Evolutionary conservation across 192 early-diverging fungal genomes (phyloP), one percentile per base, ranked within the genome.

Genomic region (Gaertneriomyces semiglobifer): DNA sequence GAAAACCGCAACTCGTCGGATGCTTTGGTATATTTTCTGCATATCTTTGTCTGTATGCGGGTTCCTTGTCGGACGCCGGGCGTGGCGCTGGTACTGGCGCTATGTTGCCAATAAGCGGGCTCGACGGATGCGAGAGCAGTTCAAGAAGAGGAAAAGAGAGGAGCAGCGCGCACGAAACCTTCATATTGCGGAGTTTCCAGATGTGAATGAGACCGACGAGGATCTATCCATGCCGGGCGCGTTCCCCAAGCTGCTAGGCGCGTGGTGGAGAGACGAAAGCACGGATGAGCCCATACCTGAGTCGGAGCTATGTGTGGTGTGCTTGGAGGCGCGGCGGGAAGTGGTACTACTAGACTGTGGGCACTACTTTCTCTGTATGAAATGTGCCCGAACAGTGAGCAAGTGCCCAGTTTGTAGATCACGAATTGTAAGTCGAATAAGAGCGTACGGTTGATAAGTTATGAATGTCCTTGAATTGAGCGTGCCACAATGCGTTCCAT

Each of bases 341-440:
- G 20, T 20, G n/a, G 50, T 52, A 18, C 50, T 52, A 20, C 20
- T 52, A 52, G n/a, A 52, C 6, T 52, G 50, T 52, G 50, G 50
- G 50, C 50, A 52, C 20, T 52, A 52, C 50, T 6, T 52, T 4
- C 20, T 52, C n/a, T 52, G 50, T 20, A 20, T 5, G 20, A n/a
- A 20, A 6, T 52, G 50, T 6, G 50, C 50, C 4, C n/a, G 50
- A 52, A 52, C n/a, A 18, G n/a, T n/a, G 5, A 20, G n/a, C 20
- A n/a, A 20, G 20, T 52, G 50, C 20, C 50, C 50, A n/a, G 20
- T 52, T 20, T 52, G 50, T 52, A 52, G 50, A 52, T n/a, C n/a
- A 20, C 50, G n/a, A 5, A 52, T 52, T 20, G 20, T 4, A 18
- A 20, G 6, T 6, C n/a, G 50, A 20, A 20, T 52, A 18, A n/a